Percentiles rank a stretch among this genome's conserved stretches.
phyloP scores from a whole-genome alignment of 2,329 filamentous ascomycete genomes.

The Bipolaris sorokiniana region DNA sequence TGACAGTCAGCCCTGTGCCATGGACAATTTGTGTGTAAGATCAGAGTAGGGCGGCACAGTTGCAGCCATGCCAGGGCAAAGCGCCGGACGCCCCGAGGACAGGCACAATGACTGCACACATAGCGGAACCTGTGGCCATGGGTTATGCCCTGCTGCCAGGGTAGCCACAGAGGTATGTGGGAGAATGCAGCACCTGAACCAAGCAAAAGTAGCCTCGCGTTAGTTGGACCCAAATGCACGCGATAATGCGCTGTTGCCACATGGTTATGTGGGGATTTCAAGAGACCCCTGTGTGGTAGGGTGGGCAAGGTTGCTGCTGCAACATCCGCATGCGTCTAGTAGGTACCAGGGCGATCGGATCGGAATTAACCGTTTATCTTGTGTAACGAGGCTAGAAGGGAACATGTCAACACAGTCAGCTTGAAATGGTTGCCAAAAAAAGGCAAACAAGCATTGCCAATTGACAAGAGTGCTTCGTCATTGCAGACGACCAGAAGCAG shows the following conservation, averaged over 20 bases:
- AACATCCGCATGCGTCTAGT: constrained; percentile 4
- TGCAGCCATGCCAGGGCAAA: constrained; percentile 11
- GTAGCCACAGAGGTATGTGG: background rate
- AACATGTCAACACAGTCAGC: background rate
- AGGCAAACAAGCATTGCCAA: background rate
- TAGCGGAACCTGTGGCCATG: constrained; percentile 2
- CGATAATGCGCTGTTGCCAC: constrained; percentile 13
- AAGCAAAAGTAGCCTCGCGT: background rate
- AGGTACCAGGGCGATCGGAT: constrained; percentile 7
- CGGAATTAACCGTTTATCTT: constrained; percentile 6
- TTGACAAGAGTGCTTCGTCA: background rate
- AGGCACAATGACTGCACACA: background rate
- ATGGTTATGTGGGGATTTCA: constrained; percentile 14
- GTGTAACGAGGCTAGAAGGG: constrained; percentile 6
- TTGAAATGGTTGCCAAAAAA: background rate
- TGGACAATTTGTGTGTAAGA: constrained; percentile 6
- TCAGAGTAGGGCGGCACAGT: constrained; percentile 4
- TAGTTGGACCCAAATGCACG: constrained; percentile 2
- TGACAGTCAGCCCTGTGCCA: constrained; percentile 17
- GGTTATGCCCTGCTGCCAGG: constrained; percentile 1
- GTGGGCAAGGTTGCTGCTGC: constrained; percentile 9
- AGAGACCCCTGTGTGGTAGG: background rate
- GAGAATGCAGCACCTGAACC: background rate
- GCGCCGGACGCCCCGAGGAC: background rate
- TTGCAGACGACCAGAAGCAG: background rate